Conservation (phyloP, 306 rosid genomes). For the Corylus heterophylla region DNA sequence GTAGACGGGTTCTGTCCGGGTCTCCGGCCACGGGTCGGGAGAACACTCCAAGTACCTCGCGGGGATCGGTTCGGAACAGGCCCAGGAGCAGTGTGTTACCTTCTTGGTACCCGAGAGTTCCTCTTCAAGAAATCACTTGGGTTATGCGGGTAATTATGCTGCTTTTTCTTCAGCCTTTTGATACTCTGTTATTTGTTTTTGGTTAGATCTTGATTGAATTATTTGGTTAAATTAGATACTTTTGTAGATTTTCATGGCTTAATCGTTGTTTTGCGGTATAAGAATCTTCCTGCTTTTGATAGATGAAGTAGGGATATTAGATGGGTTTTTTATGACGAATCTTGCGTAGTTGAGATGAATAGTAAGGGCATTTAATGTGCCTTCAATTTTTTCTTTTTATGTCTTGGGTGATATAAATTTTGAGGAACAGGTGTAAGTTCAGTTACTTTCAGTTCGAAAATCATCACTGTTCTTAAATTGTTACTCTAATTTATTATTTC, state of each 20-base stretch:
- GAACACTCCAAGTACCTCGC: slow-evolving; percentile 29
- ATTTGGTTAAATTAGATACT: not conserved
- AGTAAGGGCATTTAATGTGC: not conserved
- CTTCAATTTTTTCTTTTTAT: no score
- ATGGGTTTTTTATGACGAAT: not conserved
- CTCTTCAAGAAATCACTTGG: slow-evolving; percentile 64
- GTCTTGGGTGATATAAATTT: no score
- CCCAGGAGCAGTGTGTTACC: slow-evolving; percentile 49
- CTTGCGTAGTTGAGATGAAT: not conserved
- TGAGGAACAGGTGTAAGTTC: not conserved
- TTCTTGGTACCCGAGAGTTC: slow-evolving; percentile 83
- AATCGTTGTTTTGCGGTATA: not conserved
- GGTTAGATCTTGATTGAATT: not conserved
- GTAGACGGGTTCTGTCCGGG: slow-evolving; percentile 21
- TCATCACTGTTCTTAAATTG: not conserved
- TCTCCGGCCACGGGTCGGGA: slow-evolving; percentile 22
- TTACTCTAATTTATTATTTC: no score
- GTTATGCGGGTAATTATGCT: slow-evolving; percentile 46
- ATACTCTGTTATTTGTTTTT: not conserved
- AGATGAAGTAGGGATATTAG: not conserved
- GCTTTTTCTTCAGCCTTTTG: not conserved
- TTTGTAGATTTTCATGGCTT: not conserved
- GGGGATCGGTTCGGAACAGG: slow-evolving; percentile 39
- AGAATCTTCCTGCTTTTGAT: not conserved
- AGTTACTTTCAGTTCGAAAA: not conserved